Base-by-base conservation (phyloP, 2,329 filamentous ascomycete genomes). In the Ambrosiella beaveri region DNA sequence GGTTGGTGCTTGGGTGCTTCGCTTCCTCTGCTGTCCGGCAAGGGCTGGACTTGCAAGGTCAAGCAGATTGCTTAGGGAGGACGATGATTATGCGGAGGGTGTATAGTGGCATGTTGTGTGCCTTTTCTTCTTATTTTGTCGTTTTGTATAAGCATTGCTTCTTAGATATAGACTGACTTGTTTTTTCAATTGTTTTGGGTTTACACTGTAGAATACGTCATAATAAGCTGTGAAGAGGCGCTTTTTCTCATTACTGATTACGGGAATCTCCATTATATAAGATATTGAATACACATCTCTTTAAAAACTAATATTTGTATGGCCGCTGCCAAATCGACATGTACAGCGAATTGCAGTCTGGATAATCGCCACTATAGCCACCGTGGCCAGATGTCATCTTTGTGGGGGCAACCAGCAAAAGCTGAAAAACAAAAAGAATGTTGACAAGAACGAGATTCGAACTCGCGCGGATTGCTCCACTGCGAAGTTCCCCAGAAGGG, bases 1-100 rank as follows among this genome's bases (percentile, higher is more conserved):
- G 93, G 93, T 44, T 98, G 93, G 93, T 97, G 91, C 73, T 76
- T 98, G 67, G 93, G 93, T 70, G 93, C 93, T 63, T 95, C 89
- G 78, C 75, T 96, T 65, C 91, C 90, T 40, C 77, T 96, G 49
- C 75, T 96, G 61, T 83, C 81, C 68, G 81, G 81, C 60, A 94
- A 88, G 27, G 90, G 90, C 63, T 96, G 91, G 91, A 75, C 86
- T 65, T 96, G 90, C 76, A 89, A 84, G 73, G 75, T 96, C 64
- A 85, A 80, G 65, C 78, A 95, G 73, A 73, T 93, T 62, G 76
- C 79, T 56, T 54, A 54, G 37, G 39, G 36, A 38, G n/a, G 44
- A 13, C 8, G 11, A 47, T 41, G 5, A 47, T 13, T 47, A 12
- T 15, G 7, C 3, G n/a, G 11, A 47, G n/a, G n/a, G 4, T n/a